phyloP scores from a whole-genome alignment of 768 basidiomycete species.

The Russula foetens region DNA sequence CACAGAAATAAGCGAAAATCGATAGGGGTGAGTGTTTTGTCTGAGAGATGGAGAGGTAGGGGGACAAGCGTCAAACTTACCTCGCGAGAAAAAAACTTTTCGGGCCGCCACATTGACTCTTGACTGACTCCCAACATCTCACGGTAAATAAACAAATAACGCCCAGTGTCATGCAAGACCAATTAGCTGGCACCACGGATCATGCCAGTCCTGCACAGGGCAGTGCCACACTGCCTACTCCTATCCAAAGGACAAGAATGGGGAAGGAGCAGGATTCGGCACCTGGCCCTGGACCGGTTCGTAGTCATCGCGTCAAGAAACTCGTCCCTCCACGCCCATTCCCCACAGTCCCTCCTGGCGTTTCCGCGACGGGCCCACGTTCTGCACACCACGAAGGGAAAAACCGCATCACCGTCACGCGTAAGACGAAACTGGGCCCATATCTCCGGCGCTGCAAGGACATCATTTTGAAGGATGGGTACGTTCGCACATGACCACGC shows the following conservation, averaged over 20 bases:
- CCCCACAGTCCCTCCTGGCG: slow-evolving; percentile 66
- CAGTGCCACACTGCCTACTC: no score
- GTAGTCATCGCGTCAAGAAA: slow-evolving; percentile 42
- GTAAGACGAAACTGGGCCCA: slow-evolving; percentile 60
- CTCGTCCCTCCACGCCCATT: slow-evolving; percentile 69
- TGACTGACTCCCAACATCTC: no score
- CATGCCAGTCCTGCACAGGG: not conserved
- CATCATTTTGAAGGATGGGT: slow-evolving; percentile 66
- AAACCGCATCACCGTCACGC: slow-evolving; percentile 71
- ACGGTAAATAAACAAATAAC: no score
- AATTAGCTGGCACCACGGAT: not conserved
- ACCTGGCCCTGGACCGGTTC: not conserved
- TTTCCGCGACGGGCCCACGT: slow-evolving; percentile 71
- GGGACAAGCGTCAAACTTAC: no score
- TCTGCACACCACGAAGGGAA: slow-evolving; percentile 76
- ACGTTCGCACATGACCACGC: slow-evolving; percentile 20
- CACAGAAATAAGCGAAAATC: not conserved
- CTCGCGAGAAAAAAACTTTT: no score
- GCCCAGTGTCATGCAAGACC: no score
- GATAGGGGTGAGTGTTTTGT: not conserved
- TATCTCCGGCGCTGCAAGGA: slow-evolving; percentile 77
- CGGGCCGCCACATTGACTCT: no score
- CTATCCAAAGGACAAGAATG: not conserved
- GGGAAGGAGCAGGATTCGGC: slow-evolving; percentile 1
- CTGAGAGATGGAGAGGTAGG: not conserved